Conservation (phyloP, 2,329 filamentous ascomycete species). For the Epicoccum nigrum region DNA sequence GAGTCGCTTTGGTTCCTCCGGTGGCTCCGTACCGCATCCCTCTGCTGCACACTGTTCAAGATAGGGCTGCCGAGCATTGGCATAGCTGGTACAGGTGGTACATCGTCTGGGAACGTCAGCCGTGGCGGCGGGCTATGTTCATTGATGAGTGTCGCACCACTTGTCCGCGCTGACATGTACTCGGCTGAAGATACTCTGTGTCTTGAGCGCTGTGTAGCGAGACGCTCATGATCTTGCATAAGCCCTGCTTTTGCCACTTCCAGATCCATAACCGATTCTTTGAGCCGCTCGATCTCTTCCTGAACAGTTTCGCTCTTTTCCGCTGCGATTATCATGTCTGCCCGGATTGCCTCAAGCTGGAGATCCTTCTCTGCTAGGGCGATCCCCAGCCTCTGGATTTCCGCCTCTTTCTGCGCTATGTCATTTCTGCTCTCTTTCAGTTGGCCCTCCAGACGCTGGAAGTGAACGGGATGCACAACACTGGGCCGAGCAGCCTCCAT, state of each 20-base stretch:
- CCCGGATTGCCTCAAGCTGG: conserved; percentile 26
- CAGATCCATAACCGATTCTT: conserved; percentile 30
- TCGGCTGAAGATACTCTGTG: conserved; percentile 31
- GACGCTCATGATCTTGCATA: conserved; percentile 41
- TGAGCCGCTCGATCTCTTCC: conserved; percentile 36
- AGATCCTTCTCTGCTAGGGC: conserved; percentile 25
- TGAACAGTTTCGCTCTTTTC: conserved; percentile 27
- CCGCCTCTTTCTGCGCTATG: conserved; percentile 28
- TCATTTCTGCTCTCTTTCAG: conserved; percentile 33
- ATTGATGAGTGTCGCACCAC: conserved; percentile 41
- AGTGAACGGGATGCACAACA: conserved; percentile 42
- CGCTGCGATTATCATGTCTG: conserved; percentile 25
- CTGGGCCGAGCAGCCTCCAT: conserved; percentile 41
- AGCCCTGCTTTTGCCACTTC: conserved; percentile 39
- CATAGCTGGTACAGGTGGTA: conserved; percentile 12
- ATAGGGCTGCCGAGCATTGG: conserved; percentile 8
- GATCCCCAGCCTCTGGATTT: conserved; percentile 27
- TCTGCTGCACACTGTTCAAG: conserved; percentile 10
- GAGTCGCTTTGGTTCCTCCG: conserved; percentile 22
- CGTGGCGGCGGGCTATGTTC: conserved; percentile 24
- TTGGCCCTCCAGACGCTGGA: conserved; percentile 42
- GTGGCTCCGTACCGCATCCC: conserved; percentile 1
- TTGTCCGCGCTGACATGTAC: conserved; percentile 36
- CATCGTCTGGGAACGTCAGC: conserved; percentile 23
- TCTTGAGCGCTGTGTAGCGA: conserved; percentile 31